Conservation (phyloP, 257 asterid species). For the Petrea volubilis region DNA sequence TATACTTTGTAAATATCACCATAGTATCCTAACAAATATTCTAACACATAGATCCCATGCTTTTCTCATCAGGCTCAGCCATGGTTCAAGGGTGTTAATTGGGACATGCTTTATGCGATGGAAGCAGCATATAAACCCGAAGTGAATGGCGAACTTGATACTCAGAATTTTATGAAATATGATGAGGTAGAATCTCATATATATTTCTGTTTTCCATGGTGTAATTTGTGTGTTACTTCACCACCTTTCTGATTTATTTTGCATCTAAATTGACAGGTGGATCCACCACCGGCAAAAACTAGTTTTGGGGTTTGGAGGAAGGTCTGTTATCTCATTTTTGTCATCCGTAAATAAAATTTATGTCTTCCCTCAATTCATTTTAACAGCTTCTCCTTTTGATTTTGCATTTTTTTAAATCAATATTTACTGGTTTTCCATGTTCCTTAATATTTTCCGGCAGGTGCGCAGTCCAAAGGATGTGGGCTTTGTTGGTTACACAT, state of each 20-base stretch:
- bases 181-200: conserved; percentile 68
- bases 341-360: not conserved
- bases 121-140: conserved; percentile 82
- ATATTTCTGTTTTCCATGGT: no score
- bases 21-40: no score
- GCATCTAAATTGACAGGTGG: conserved; percentile 36
- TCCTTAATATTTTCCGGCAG: conserved; percentile 40
- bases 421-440: not conserved
- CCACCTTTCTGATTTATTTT: conserved; percentile 11
- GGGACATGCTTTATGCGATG: conserved; percentile 69
- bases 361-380: not conserved
- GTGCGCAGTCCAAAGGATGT: conserved; percentile 58
- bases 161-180: conserved; percentile 72
- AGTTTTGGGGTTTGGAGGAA: conserved; percentile 53
- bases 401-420: not conserved
- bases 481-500: conserved; percentile 78
- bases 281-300: conserved; percentile 46
- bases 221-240: not conserved
- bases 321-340: conserved; percentile 34
- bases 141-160: conserved; percentile 73
- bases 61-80: conserved; percentile 77
- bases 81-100: conserved; percentile 66
- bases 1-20: no score
- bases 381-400: not conserved
- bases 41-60: no score